These are phyloP conservation scores for Echinosphaeria canescens DNA, from an alignment of 2,329 filamentous ascomycete genomes.

Conservation along the genomic window DNA sequence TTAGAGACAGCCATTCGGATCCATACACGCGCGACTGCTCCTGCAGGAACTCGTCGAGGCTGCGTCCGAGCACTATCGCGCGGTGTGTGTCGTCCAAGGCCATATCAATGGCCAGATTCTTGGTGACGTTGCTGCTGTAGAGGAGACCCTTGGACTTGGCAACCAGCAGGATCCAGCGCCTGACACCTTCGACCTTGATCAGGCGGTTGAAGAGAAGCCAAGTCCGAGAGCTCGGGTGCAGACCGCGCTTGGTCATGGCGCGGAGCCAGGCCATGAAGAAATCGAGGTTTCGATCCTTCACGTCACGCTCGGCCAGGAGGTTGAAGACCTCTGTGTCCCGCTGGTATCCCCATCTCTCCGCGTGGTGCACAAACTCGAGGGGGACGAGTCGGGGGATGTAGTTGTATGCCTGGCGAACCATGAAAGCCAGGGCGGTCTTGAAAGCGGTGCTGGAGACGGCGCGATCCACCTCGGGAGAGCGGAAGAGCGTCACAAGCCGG, in stretches of 20 bases:
- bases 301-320: slow-evolving; percentile 18
- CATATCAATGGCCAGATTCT: slow-evolving; percentile 18
- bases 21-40: slow-evolving; percentile 21
- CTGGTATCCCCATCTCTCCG: no score
- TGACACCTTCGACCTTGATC: slow-evolving; percentile 35
- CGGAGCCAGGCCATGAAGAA: slow-evolving; percentile 18
- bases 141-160: slow-evolving; percentile 24
- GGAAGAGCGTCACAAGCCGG: slow-evolving; percentile 14
- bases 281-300: slow-evolving; percentile 15
- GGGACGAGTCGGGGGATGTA: no score
- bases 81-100: slow-evolving; percentile 18
- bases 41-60: slow-evolving; percentile 14
- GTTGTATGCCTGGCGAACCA: no score
- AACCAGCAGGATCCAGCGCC: slow-evolving; percentile 19
- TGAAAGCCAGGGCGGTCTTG: slow-evolving; percentile 20
- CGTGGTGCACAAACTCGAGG: no score
- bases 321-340: slow-evolving; percentile 25
- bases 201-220: slow-evolving; percentile 26
- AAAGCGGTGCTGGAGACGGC: slow-evolving; percentile 16
- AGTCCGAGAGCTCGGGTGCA: slow-evolving; percentile 18
- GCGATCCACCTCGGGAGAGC: slow-evolving; percentile 8
- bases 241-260: slow-evolving; percentile 17
- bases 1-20: slow-evolving; percentile 17
- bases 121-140: slow-evolving; percentile 12
- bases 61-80: slow-evolving; percentile 13